Base-by-base conservation (phyloP, 2,329 filamentous ascomycete species). In the Claviceps paspali region DNA sequence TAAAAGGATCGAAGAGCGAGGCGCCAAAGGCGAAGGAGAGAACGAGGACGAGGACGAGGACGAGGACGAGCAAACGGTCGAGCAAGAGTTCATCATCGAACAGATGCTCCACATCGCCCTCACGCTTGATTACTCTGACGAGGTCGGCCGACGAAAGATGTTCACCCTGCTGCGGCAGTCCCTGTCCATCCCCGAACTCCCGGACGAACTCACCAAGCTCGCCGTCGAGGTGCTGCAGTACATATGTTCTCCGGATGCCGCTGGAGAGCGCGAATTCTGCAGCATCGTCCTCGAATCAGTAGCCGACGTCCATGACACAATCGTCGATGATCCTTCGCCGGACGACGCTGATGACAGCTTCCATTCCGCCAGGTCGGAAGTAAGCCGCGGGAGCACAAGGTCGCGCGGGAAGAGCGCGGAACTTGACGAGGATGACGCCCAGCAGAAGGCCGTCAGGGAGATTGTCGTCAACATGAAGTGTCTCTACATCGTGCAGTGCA, bases 401-500 rank as follows among this genome's bases (percentile, higher is more conserved):
- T n/a, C n/a, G 48, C 57, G 57, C 23, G 52, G 52, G 10, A 61
- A 56, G 33, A 56, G 53, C 10, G 48, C 56, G 12, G 65, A 66
- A 38, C 48, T 72, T 40, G 71, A 63, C 35, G 76, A 80, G 39
- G 80, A 82, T 47, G 74, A 79, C 44, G 73, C 74, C 8, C 68
- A 74, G 47, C 69, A 72, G 33, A 92, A 87, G 61, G 84, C 82
- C 1, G 76, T 95, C 46, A 79, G 76, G 46, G 86, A 95, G 60
- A 91, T 95, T 52, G 78, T 95, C 65, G 82, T 96, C 56, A 96
- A 96, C 64, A 87, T 95, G 75, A 96, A 96, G 62, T 96, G 91
- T 57, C 69, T 98, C 43, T 83, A 95, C 53, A 95, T 98, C 47
- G 87, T 92, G 19, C 85, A 95, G 57, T 96, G 86, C 65, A 94